Base-by-base conservation (phyloP, 164 flowering plant genomes). In the Saururus chinensis region DNA sequence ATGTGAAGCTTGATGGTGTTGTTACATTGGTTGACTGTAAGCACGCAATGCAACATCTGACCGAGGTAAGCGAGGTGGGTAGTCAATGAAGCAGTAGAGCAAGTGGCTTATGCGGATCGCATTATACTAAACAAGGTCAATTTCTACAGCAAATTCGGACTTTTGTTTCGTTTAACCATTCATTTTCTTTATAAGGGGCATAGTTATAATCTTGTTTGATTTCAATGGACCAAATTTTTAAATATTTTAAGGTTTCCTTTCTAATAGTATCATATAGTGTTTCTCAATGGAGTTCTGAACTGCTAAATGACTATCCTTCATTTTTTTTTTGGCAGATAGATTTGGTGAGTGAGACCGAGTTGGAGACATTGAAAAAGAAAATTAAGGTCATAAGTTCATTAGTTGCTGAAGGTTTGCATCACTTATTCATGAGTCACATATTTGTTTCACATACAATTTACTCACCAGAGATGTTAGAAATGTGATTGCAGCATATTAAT, bases 91-190 rank as follows among this genome's bases (percentile, higher is more conserved):
- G 96, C 97, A 7, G 86, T 88, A 35, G 99, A 93, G 68, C 99
- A 93, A 77, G 81, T 93, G 72, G 99, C 99, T 49, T 90, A 88
- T 82, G 99, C 99, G 23, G 99, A 93, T 53, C 90, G 99, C 21
- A 85, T 92, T 30, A 85, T 93, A 68, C 53, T 93, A 68, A 93
- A 93, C 78, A 93, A 93, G 87, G 99, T 87, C 21, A 52, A 35
- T 24, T 17, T 21, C 5, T 30, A 55, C 35, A 24, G 49, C 11
- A 12, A 17, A 8, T 12, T 12, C 17, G 0, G 14, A 45, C 17
- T 45, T n/a, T 8, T 12, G 11, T 12, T 45, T 45, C 4, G 17
- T 45, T 12, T 45, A 12, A 12, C 11, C 2, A 45, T 45, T 17
- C 17, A 12, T 45, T 45, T 0, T 45, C 17, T 45, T 45, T 12